Percentiles rank a stretch among this genome's conserved stretches.
phyloP scores from a whole-genome alignment of 108 stramenopile genomes.

The Discostella pseudostelligera region DNA sequence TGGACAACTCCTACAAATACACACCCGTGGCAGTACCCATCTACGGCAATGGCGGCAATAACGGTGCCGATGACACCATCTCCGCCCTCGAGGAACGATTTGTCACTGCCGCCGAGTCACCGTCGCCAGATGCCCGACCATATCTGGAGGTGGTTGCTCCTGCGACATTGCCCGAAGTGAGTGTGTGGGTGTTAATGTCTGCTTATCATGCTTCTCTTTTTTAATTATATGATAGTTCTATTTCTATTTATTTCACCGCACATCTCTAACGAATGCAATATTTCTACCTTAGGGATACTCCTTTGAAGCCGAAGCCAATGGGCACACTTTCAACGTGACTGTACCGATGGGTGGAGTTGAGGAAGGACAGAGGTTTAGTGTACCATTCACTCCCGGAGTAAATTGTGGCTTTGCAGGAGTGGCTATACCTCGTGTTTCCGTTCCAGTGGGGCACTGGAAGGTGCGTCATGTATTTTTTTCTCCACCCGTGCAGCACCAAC shows the following conservation, averaged over 20 bases:
- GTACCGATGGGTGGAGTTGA: constrained; percentile 45
- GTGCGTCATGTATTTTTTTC: neutral
- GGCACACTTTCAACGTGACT: constrained; percentile 17
- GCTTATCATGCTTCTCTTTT: neutral
- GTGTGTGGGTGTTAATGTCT: neutral
- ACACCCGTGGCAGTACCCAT: constrained; percentile 9
- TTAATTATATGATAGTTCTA: neutral
- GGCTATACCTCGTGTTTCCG: constrained; percentile 12
- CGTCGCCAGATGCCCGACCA: constrained; percentile 6
- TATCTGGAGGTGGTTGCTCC: constrained; percentile 31
- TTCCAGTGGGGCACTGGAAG: constrained; percentile 29
- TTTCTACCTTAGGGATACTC: constrained; percentile 14
- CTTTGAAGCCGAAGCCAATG: constrained; percentile 30
- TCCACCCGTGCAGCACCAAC: neutral
- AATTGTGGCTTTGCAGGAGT: neutral
- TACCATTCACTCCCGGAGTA: constrained; percentile 24
- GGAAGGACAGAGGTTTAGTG: constrained; percentile 37
- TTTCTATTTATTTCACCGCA: neutral
- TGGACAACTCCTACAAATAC: neutral
- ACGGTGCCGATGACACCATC: neutral
- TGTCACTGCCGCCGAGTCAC: neutral
- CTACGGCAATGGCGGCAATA: neutral
- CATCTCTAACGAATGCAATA: neutral
- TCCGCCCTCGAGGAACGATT: constrained; percentile 5
- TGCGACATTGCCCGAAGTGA: constrained; percentile 30